Evolutionary conservation across 345 rosid species (phyloP).

Genomic region (Heritiera littoralis): DNA sequence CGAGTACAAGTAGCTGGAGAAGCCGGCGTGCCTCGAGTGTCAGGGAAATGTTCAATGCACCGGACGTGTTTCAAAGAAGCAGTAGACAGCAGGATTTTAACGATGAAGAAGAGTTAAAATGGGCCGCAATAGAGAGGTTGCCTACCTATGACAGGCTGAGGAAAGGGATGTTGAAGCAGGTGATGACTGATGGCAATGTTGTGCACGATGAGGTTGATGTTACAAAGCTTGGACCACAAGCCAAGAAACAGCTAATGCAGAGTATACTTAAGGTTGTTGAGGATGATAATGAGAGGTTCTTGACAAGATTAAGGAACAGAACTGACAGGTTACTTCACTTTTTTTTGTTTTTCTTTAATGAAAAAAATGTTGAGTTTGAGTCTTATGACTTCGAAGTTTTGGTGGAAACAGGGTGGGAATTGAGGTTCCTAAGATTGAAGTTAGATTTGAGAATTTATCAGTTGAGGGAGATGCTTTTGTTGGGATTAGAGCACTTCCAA

Average conservation of each 20-base stretch:
- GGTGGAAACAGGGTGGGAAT: constrained; percentile 51
- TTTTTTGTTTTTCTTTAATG: neutral
- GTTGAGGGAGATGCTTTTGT: constrained; percentile 55
- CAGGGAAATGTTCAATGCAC: constrained; percentile 40
- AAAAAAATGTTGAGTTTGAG: neutral
- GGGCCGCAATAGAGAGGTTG: constrained; percentile 64
- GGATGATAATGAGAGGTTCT: constrained; percentile 54
- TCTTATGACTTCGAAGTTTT: neutral
- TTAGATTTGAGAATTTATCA: constrained; percentile 45
- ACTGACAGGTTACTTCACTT: constrained; percentile 42
- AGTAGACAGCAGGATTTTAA: constrained; percentile 52
- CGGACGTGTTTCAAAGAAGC: constrained; percentile 41
- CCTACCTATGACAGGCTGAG: constrained; percentile 54
- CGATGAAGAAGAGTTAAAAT: constrained; percentile 57
- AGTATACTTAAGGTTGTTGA: constrained; percentile 52
- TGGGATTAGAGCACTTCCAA: constrained; percentile 60
- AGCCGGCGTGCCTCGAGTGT: constrained; percentile 42
- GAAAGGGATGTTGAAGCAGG: constrained; percentile 41
- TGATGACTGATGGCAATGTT: constrained; percentile 35
- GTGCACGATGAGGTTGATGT: constrained; percentile 48
- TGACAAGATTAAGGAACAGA: constrained; percentile 44
- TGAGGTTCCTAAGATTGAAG: constrained; percentile 51
- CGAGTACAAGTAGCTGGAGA: constrained; percentile 26
- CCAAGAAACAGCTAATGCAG: constrained; percentile 41
- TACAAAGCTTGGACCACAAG: constrained; percentile 35